Percentiles rank a stretch among this genome's conserved stretches.
Conservation (phyloP, 441 rosid species). For the Euphorbia celastroides region DNA sequence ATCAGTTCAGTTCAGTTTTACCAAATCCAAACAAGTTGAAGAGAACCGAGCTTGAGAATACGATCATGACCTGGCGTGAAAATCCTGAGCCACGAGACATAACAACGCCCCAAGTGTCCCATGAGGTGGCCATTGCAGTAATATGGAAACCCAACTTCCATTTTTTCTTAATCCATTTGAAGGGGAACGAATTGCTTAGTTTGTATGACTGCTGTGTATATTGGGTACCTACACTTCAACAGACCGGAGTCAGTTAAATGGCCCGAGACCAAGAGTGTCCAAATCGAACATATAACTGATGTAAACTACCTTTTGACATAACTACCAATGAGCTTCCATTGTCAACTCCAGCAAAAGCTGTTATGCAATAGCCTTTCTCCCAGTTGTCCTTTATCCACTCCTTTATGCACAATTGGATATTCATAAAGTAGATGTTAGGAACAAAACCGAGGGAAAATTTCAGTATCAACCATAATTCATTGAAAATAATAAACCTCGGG, state of each 20-base stretch:
- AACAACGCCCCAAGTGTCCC: conserved; percentile 89
- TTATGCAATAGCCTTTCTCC: conserved; percentile 89
- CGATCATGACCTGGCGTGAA: conserved; percentile 75
- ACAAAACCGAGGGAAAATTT: not conserved
- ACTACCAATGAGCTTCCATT: conserved; percentile 84
- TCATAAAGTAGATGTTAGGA: not conserved
- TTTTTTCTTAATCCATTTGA: conserved; percentile 93
- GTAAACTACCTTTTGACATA: conserved; percentile 78
- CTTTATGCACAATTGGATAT: conserved; percentile 25
- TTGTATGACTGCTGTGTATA: conserved; percentile 93
- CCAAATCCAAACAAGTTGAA: too few species aligned
- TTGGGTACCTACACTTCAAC: conserved; percentile 56
- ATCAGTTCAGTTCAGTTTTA: too few species aligned
- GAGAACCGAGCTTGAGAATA: not conserved
- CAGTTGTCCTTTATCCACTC: conserved; percentile 97
- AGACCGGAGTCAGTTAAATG: conserved; percentile 27
- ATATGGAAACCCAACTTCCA: conserved; percentile 92
- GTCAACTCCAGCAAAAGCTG: conserved; percentile 70
- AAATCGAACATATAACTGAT: not conserved
- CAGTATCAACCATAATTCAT: not conserved
- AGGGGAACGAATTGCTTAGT: conserved; percentile 94
- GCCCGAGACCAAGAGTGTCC: conserved; percentile 27
- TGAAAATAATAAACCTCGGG: conserved; percentile 59
- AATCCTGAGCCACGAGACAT: conserved; percentile 93
- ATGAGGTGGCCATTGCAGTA: conserved; percentile 91